Evolutionary conservation across 1,284 basidiomycete species (phyloP).

Genomic region (Trichosporon ovoides): DNA sequence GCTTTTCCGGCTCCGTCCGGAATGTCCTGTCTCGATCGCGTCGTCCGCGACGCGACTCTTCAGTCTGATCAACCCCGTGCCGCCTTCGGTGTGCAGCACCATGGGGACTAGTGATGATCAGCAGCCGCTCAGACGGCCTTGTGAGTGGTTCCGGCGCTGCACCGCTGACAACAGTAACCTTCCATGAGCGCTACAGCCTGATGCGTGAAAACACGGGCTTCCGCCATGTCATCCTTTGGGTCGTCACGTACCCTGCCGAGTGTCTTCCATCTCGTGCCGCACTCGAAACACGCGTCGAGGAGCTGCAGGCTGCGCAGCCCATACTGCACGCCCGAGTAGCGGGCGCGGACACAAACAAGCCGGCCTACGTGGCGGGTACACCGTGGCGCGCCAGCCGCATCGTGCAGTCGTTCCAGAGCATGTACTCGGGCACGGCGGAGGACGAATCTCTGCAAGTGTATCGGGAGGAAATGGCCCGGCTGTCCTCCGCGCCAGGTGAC

Average conservation of each 20-base stretch:
- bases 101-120: not conserved
- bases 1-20: too few species aligned
- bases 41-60: not conserved
- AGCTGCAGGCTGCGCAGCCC: conserved; percentile 33
- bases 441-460: not conserved
- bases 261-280: conserved; percentile 14
- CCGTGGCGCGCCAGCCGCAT: conserved; percentile 1
- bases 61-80: too few species aligned
- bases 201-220: conserved; percentile 27
- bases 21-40: not conserved
- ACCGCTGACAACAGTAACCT: conserved; percentile 20
- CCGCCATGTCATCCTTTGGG: conserved; percentile 21
- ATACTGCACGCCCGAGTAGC: conserved; percentile 23
- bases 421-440: not conserved
- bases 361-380: conserved; percentile 6
- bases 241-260: conserved; percentile 23
- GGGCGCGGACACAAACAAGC: conserved; percentile 13
- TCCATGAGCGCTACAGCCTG: conserved; percentile 32
- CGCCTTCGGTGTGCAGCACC: too few species aligned
- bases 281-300: conserved; percentile 23
- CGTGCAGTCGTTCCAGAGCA: not conserved
- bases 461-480: conserved; percentile 5
- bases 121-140: not conserved
- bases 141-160: not conserved
- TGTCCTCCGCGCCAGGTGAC: not conserved